Percentiles rank a stretch among this genome's conserved stretches.
Conservation (phyloP, 2,329 filamentous ascomycete genomes). For the Furcasterigmium sp. region DNA sequence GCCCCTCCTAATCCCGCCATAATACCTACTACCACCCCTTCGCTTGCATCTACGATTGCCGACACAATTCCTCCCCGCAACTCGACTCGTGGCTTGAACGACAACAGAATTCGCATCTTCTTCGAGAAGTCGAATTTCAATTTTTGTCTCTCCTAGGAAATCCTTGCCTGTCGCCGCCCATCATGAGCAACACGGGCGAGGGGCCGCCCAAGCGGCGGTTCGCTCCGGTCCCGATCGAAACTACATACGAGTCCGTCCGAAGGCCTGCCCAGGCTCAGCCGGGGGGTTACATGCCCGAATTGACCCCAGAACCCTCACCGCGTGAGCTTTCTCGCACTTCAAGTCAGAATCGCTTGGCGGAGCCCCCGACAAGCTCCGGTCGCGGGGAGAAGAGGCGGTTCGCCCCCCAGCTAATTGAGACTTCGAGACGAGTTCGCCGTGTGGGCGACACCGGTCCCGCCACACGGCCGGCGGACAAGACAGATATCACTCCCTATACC, state of each 20-base stretch:
- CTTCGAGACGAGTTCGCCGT: constrained; percentile 65
- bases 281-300: constrained; percentile 49
- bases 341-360: constrained; percentile 13
- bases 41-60: background rate
- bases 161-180: background rate
- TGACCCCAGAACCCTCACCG: constrained; percentile 49
- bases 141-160: too few species aligned
- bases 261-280: constrained; percentile 21
- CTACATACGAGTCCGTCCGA: constrained; percentile 56
- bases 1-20: background rate
- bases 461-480: constrained; percentile 62
- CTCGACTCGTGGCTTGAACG: background rate
- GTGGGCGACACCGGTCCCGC: constrained; percentile 59
- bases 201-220: constrained; percentile 49
- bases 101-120: too few species aligned
- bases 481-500: constrained; percentile 62
- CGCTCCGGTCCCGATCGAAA: constrained; percentile 67
- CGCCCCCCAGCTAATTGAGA: constrained; percentile 76
- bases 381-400: constrained; percentile 45
- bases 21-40: too few species aligned
- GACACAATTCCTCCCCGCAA: background rate
- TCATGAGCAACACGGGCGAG: background rate
- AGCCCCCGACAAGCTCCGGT: constrained; percentile 17
- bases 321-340: constrained; percentile 38
- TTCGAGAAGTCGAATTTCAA: too few species aligned